These are phyloP conservation scores for Neonectria coccinea DNA, from an alignment of 2,329 filamentous ascomycete genomes.

Conservation along the genomic window DNA sequence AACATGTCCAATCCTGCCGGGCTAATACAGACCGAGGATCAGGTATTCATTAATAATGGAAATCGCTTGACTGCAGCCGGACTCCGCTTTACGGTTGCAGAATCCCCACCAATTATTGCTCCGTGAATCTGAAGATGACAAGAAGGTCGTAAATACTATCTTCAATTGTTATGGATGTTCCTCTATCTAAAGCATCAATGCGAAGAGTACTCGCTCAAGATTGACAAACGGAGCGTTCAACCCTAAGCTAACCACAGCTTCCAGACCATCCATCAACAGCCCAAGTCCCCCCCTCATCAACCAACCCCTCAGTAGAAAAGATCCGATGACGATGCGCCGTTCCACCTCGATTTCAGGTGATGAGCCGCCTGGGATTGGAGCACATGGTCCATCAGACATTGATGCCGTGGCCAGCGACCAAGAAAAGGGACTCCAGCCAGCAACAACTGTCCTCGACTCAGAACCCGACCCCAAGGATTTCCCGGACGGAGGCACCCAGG, in stretches of 20 bases:
- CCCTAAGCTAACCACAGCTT: neutral
- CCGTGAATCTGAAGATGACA: neutral
- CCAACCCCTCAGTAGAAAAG: neutral
- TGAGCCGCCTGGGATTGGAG: neutral
- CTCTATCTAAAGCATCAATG: too few relatives aligned
- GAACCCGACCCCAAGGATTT: neutral
- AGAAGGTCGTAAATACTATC: too few relatives aligned
- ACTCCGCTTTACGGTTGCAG: neutral
- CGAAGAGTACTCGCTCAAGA: neutral
- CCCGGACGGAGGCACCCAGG: conserved; percentile 13
- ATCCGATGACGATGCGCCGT: neutral
- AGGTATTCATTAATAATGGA: neutral
- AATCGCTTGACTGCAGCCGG: neutral
- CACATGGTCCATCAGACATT: too few relatives aligned
- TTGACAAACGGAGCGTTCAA: too few relatives aligned
- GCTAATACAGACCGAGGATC: neutral
- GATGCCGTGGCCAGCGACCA: too few relatives aligned
- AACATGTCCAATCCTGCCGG: neutral
- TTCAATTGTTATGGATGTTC: neutral
- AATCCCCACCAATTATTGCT: neutral
- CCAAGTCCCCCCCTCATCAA: neutral
- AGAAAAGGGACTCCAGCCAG: too few relatives aligned
- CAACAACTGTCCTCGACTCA: too few relatives aligned
- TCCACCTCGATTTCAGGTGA: neutral
- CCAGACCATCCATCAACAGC: too few relatives aligned